Percentiles rank a stretch among this genome's conserved stretches.
Conservation (phyloP, 306 rosid species). For the Crotalaria pallida region DNA sequence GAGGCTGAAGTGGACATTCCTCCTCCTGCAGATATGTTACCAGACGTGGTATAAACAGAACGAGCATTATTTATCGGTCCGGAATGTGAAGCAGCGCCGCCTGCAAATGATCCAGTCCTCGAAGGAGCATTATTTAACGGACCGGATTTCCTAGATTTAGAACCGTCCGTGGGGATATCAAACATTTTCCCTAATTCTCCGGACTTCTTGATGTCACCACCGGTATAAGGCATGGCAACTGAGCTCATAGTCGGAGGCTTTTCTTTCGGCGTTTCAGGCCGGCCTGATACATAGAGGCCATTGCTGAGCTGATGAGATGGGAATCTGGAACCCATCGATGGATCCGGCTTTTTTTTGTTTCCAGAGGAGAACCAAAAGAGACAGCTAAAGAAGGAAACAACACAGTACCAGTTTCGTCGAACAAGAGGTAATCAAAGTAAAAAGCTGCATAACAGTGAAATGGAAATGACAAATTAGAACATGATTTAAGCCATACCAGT, state of each 20-base stretch:
- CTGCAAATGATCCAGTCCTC: slow-evolving; percentile 95
- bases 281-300: slow-evolving; percentile 95
- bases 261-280: slow-evolving; percentile 99
- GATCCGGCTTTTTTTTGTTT: too few relatives aligned
- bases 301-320: slow-evolving; percentile 99
- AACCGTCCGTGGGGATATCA: slow-evolving; percentile 84
- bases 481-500: neutral
- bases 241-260: slow-evolving; percentile 93
- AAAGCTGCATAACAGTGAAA: slow-evolving; percentile 40
- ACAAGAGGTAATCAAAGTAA: slow-evolving; percentile 21
- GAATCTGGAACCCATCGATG: slow-evolving; percentile 95
- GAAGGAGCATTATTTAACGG: slow-evolving; percentile 66
- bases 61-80: slow-evolving; percentile 90
- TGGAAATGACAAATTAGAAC: neutral
- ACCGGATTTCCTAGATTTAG: slow-evolving; percentile 94
- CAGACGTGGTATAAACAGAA: slow-evolving; percentile 62
- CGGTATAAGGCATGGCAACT: slow-evolving; percentile 90
- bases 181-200: slow-evolving; percentile 99
- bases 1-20: slow-evolving; percentile 74
- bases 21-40: slow-evolving; percentile 59
- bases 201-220: slow-evolving; percentile 91
- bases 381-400: neutral
- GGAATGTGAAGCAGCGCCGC: slow-evolving; percentile 88
- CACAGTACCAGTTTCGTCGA: slow-evolving; percentile 1
- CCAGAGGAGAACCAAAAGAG: slow-evolving; percentile 28